Evolutionary conservation across 2,329 filamentous ascomycete species (phyloP).

Genomic region (Penicillium sp.): DNA sequence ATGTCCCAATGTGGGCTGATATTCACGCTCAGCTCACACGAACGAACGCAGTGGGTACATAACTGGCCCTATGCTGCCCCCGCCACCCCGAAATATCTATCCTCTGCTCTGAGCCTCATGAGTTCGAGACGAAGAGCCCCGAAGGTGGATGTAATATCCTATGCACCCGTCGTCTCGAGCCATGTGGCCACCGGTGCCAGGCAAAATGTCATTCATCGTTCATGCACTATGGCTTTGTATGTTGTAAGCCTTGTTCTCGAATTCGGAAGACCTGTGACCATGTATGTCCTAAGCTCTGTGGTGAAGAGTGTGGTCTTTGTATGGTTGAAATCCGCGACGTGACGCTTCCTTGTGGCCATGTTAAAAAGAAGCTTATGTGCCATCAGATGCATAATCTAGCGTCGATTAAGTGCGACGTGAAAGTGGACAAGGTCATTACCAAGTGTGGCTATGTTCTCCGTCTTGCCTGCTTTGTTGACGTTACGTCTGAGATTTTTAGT

Average conservation of each 20-base stretch:
- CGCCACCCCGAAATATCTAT: slow-evolving; percentile 6
- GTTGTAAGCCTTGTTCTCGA: slow-evolving; percentile 7
- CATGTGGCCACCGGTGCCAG: slow-evolving; percentile 13
- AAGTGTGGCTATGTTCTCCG: slow-evolving; percentile 4
- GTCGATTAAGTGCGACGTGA: background rate
- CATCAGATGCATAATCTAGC: background rate
- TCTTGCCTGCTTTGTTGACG: slow-evolving; percentile 5
- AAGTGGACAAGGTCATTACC: slow-evolving; percentile 3
- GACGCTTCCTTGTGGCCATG: slow-evolving; percentile 10
- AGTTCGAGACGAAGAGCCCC: slow-evolving; percentile 8
- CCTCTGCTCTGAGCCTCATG: slow-evolving; percentile 2
- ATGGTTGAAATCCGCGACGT: slow-evolving; percentile 3
- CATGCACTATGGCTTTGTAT: slow-evolving; percentile 8
- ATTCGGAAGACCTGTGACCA: slow-evolving; percentile 7
- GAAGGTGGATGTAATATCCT: slow-evolving; percentile 11
- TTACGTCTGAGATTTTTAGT: background rate
- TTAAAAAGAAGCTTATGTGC: background rate
- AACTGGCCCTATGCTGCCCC: slow-evolving; percentile 7
- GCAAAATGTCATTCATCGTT: slow-evolving; percentile 8
- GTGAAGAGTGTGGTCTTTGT: slow-evolving; percentile 8
- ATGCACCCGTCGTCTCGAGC: slow-evolving; percentile 7
- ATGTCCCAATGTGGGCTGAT: slow-evolving; percentile 11
- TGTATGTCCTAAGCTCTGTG: slow-evolving; percentile 8
- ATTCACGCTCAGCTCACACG: slow-evolving; percentile 1
- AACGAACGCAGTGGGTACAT: background rate